Base-by-base conservation (phyloP, 140 eudicot species). In the Oenanthe javanica region DNA sequence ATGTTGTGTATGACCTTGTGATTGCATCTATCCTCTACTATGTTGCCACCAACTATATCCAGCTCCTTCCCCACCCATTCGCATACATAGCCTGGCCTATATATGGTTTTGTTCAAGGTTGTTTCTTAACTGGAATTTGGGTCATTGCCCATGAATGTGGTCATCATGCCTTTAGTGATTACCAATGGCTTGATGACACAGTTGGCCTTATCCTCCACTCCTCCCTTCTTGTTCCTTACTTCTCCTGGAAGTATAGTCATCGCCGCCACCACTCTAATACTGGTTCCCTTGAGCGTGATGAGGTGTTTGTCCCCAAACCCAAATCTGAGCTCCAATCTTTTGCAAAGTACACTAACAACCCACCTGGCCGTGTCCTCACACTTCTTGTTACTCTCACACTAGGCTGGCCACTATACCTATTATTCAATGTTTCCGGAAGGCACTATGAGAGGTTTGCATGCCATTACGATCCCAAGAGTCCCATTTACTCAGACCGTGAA, bases 101-200 rank as follows among this genome's bases (percentile, higher is more conserved):
- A 5, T 91, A 91, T 80, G 87, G 94, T 91, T 70, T 75, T 42
- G 50, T 84, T 42, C 97, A 91, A 74, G 97, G 97, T 45, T 91
- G 97, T 59, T 81, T 91, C 25, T 49, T 85, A 57, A 91, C 97
- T 11, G 97, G 97, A 0, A 87, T 91, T 10, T 91, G 97, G 97
- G 97, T 91, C 81, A 85, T 89, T 16, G 97, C 97, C 79, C 97
- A 91, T 15, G 97, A 91, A 61, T 91, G 97, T n/a, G 97, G 97
- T 12, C 97, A 91, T 80, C 97, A 91, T 15, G 94, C 97, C 16
- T 91, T 91, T 61, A 89, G 94, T 55, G 97, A 91, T 79, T 82
- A 91, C 84, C 97, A 91, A 52, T 89, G 89, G 97, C 90, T 91
- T 15, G 97, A 91, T 73, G 97, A 91, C 89, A 86, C 89, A 0